phyloP scores from a whole-genome alignment of 228 moss, liverwort and hornwort genomes.

The Sphagnum magellanicum region DNA sequence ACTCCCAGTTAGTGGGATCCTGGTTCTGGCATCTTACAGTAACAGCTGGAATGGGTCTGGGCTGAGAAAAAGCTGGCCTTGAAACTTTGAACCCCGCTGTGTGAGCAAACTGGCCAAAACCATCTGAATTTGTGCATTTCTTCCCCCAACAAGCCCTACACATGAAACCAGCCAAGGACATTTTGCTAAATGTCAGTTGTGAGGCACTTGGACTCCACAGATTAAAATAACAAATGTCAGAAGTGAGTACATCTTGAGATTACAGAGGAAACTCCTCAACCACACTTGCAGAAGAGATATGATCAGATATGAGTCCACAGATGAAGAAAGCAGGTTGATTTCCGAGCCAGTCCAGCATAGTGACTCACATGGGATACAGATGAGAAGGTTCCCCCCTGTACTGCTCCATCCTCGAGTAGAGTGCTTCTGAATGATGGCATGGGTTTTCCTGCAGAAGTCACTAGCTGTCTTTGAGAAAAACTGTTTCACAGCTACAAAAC shows the following conservation, averaged over 20 bases:
- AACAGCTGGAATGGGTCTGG: slow-evolving; percentile 9
- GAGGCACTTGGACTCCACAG: too few relatives aligned
- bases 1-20: slow-evolving; percentile 18
- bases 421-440: slow-evolving; percentile 15
- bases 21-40: slow-evolving; percentile 15
- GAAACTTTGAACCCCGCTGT: slow-evolving; percentile 17
- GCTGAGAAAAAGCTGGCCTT: slow-evolving; percentile 5
- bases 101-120: slow-evolving; percentile 12
- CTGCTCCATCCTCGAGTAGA: slow-evolving; percentile 24
- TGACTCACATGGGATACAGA: slow-evolving; percentile 50
- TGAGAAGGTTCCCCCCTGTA: slow-evolving; percentile 36
- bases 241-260: too few relatives aligned
- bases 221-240: too few relatives aligned
- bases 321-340: slow-evolving; percentile 12
- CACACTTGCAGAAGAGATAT: too few relatives aligned
- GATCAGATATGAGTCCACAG: too few relatives aligned
- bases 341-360: slow-evolving; percentile 50
- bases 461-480: too few relatives aligned
- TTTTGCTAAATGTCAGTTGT: too few relatives aligned
- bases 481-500: too few relatives aligned
- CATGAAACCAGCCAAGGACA: too few relatives aligned
- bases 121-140: neutral
- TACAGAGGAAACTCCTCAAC: too few relatives aligned
- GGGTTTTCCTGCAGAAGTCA: slow-evolving; percentile 31
- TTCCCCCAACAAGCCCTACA: too few relatives aligned